Conservation (phyloP, 2,329 filamentous ascomycete species). For the Calonectria pauciramosa region DNA sequence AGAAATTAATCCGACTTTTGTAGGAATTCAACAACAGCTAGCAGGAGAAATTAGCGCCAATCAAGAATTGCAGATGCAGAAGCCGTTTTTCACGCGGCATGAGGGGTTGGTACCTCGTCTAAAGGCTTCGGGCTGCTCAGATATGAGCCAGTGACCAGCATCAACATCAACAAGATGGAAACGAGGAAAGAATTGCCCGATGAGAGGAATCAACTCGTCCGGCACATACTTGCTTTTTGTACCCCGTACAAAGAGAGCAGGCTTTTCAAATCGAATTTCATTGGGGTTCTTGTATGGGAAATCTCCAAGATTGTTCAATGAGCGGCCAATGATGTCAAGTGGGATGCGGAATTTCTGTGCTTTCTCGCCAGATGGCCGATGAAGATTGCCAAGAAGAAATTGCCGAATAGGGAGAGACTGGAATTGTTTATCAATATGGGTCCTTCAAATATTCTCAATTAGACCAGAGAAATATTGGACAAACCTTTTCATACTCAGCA, state of each 20-base stretch:
- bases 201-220: conserved; percentile 83
- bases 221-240: conserved; percentile 84
- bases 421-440: neutral
- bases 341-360: conserved; percentile 84
- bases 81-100: neutral
- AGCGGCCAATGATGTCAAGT: conserved; percentile 75
- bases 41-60: conserved; percentile 5
- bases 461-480: conserved; percentile 3
- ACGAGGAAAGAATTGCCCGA: conserved; percentile 85
- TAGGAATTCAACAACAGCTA: conserved; percentile 76
- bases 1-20: conserved; percentile 59
- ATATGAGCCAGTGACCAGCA: conserved; percentile 89
- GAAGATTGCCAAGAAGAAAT: conserved; percentile 90
- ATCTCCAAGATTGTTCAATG: conserved; percentile 83
- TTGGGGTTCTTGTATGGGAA: conserved; percentile 87
- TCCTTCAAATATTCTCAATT: neutral
- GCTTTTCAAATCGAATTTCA: conserved; percentile 78
- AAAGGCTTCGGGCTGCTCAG: conserved; percentile 87
- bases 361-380: conserved; percentile 65
- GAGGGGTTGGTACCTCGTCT: conserved; percentile 68
- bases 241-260: conserved; percentile 84
- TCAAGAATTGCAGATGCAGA: no score
- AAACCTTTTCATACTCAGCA: conserved; percentile 77
- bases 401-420: conserved; percentile 82
- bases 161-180: conserved; percentile 83